These are phyloP conservation scores for Neonectria punicea DNA, from an alignment of 2,329 filamentous ascomycete genomes.

Conservation along the genomic window DNA sequence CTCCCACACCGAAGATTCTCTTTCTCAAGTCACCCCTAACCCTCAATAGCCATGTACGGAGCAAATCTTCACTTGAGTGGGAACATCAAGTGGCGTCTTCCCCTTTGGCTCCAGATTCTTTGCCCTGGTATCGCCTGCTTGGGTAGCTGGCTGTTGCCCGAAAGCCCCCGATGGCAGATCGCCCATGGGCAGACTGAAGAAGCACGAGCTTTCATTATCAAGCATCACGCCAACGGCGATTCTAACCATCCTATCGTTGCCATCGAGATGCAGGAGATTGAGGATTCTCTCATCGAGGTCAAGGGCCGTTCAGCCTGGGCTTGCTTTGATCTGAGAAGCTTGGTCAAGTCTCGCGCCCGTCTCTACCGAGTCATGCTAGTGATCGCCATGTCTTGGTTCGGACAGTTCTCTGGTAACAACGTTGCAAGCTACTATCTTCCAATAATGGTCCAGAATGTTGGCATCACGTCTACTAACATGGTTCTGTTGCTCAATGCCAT, in stretches of 20 bases:
- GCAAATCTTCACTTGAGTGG: conserved; percentile 29
- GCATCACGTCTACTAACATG: conserved; percentile 49
- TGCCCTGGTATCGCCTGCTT: conserved; percentile 30
- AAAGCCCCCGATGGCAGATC: conserved; percentile 66
- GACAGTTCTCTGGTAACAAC: conserved; percentile 53
- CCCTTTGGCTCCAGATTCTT: conserved; percentile 32
- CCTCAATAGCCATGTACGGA: conserved; percentile 32
- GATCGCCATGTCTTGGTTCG: conserved; percentile 52
- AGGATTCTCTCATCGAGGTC: conserved; percentile 42
- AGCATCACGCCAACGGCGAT: conserved; percentile 64
- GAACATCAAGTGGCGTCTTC: conserved; percentile 35
- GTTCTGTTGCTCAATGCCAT: conserved; percentile 52
- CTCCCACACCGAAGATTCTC: not conserved
- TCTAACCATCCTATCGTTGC: conserved; percentile 59
- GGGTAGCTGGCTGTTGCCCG: conserved; percentile 62
- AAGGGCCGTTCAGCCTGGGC: conserved; percentile 47
- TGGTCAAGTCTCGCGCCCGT: conserved; percentile 48
- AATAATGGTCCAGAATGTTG: conserved; percentile 49
- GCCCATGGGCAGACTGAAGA: conserved; percentile 2
- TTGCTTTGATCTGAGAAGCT: conserved; percentile 48
- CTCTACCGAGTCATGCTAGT: conserved; percentile 51
- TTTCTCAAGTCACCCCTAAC: not conserved
- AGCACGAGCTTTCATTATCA: not conserved
- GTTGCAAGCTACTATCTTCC: conserved; percentile 47
- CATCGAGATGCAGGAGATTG: conserved; percentile 49